Evolutionary conservation across 768 basidiomycete species (phyloP).

Genomic region (Suillus plorans): DNA sequence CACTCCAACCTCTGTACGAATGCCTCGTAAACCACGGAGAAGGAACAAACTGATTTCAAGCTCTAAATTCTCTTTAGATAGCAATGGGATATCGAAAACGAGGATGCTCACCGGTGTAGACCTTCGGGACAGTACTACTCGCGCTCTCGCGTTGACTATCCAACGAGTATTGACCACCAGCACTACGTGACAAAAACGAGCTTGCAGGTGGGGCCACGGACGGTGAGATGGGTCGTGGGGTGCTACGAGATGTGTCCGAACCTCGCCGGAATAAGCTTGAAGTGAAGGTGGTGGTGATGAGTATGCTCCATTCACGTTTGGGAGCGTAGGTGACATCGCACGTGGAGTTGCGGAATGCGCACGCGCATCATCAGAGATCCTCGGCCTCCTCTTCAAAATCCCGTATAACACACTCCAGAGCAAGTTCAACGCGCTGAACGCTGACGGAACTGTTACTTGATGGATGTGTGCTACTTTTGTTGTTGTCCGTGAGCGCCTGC

Average conservation of each 20-base stretch:
- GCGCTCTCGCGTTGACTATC: conserved; percentile 42
- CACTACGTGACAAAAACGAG: conserved; percentile 55
- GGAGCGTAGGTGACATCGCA: conserved; percentile 63
- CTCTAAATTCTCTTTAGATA: conserved; percentile 44
- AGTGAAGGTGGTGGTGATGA: conserved; percentile 35
- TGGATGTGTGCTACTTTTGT: conserved; percentile 13
- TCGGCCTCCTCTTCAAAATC: conserved; percentile 75
- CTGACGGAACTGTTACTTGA: conserved; percentile 49
- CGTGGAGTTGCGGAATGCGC: conserved; percentile 75
- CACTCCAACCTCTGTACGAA: conserved; percentile 95
- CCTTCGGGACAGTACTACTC: conserved; percentile 63
- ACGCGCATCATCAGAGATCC: conserved; percentile 69
- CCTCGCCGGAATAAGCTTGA: conserved; percentile 48
- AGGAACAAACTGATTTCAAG: conserved; percentile 93
- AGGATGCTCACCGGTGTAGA: conserved; percentile 71
- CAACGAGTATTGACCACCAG: conserved; percentile 67
- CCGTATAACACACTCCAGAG: conserved; percentile 72
- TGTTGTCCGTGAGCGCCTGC: conserved; percentile 16
- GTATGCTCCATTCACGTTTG: conserved; percentile 32
- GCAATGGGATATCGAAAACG: neutral
- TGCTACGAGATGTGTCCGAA: conserved; percentile 55
- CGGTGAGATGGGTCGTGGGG: conserved; percentile 50
- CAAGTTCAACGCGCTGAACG: conserved; percentile 62
- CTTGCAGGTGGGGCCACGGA: conserved; percentile 35
- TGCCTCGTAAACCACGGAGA: conserved; percentile 90